Percentiles rank a stretch among this genome's conserved stretches.
Conservation (phyloP, 805 yeast genomes). For the Saccharomyces mikatae region DNA sequence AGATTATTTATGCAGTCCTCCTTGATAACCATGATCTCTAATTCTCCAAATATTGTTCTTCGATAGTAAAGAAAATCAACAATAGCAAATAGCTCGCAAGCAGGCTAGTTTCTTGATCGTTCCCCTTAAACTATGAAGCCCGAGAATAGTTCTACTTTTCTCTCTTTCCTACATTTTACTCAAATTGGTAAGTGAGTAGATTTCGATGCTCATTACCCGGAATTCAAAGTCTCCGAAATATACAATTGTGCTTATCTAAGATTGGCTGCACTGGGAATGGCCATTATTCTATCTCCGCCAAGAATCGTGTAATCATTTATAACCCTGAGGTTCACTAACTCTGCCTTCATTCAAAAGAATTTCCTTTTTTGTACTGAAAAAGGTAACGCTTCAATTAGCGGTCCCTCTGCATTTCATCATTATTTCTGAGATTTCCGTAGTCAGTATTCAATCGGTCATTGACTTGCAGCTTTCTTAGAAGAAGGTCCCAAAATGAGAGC, state of each 20-base stretch:
- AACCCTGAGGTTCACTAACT: no score
- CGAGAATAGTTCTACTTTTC: not conserved
- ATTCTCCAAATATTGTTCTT: not conserved
- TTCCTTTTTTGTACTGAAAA: no score
- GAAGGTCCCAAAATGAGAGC: slow-evolving; percentile 12
- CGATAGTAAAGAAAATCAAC: not conserved
- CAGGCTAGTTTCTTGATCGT: not conserved
- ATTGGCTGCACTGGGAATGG: not conserved
- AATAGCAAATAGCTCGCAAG: not conserved
- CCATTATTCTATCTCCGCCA: no score
- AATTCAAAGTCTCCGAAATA: not conserved
- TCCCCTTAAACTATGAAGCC: not conserved
- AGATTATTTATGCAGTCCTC: slow-evolving; percentile 13
- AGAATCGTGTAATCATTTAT: no score
- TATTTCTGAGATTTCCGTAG: slow-evolving; percentile 4
- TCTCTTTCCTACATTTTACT: not conserved
- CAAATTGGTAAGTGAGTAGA: not conserved
- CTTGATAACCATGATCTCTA: not conserved
- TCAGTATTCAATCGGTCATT: slow-evolving; percentile 6
- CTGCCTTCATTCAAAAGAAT: no score
- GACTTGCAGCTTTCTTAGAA: slow-evolving; percentile 7
- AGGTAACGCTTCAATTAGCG: not conserved
- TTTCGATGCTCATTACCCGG: not conserved
- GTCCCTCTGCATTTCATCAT: not conserved
- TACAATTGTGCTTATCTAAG: not conserved